Evolutionary conservation across 805 yeast species (phyloP), one percentile per base, ranked within the genome.

Genomic region (Lachancea fermentati): DNA sequence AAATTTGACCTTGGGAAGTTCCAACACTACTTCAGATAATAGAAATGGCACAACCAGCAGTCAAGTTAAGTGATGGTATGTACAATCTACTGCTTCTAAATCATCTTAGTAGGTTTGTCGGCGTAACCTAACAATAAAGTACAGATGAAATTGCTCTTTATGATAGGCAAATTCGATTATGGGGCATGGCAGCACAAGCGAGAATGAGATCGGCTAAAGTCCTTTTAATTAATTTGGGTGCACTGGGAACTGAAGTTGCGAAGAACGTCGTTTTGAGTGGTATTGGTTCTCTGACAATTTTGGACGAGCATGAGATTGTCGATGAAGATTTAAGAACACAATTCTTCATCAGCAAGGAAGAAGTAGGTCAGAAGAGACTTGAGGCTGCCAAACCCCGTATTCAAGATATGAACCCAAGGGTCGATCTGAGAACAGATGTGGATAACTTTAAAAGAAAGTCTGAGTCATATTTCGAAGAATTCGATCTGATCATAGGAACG

Each of bases 181-280:
- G 98, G 98, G 98, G 98, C 2, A 69, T 93, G 57, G 94, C 85
- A 24, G 95, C 97, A 3, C 98, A 91, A 60, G 71, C 77, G 30
- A 59, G 75, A 32, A 76, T 91, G 68, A 72, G 93, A 28, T 75
- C 79, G 14, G 81, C 96, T 5, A 74, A 73, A 33, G 71, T 91
- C 4, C 65, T 89, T 33, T 52, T 93, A 32, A 69, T 91, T 34
- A 82, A 84, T 46, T 52, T 87, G 12, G 83, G 89, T 8, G 85
- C 86, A 1, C 71, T 85, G 6, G 94, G 94, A 4, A 77, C 80
- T 12, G 98, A 91, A 59, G 71, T 85, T 8, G 76, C 81, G 28
- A 91, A 93, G 62, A 89, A 89, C 59, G 60, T 93, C 35, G 85
- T 85, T 14, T 71, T 93, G 17, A 94, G 95, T 19, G 98, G 98